Conservation (phyloP, 2,329 filamentous ascomycete species). For the Hypoxylon sp. region DNA sequence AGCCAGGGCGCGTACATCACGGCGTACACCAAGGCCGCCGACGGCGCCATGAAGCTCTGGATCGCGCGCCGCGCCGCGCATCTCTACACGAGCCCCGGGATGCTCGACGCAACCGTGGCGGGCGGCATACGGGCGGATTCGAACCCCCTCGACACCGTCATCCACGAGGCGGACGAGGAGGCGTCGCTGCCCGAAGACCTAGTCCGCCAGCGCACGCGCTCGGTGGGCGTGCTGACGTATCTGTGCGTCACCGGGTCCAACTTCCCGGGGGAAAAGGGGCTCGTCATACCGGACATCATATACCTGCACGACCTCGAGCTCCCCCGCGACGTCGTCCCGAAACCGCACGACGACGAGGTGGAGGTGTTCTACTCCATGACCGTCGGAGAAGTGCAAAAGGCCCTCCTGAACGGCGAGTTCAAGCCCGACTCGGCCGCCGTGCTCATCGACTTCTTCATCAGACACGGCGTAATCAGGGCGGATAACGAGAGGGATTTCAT, state of each 20-base stretch:
- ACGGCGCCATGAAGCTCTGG: conserved; percentile 71
- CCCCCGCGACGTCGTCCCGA: conserved; percentile 66
- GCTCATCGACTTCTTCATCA: conserved; percentile 83
- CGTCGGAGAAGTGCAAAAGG: conserved; percentile 68
- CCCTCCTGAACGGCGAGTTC: conserved; percentile 77
- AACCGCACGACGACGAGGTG: conserved; percentile 82
- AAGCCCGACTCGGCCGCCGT: conserved; percentile 87
- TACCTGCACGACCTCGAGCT: conserved; percentile 85
- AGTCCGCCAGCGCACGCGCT: conserved; percentile 64
- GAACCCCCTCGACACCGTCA: conserved; percentile 72
- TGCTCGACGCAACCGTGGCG: conserved; percentile 81
- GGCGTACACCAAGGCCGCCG: conserved; percentile 61
- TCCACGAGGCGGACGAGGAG: conserved; percentile 79
- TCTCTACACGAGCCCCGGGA: conserved; percentile 77
- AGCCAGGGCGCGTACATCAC: conserved; percentile 74
- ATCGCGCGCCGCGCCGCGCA: conserved; percentile 71
- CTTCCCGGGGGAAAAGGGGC: conserved; percentile 73
- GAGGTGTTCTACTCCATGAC: conserved; percentile 78
- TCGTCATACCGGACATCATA: conserved; percentile 55
- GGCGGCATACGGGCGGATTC: conserved; percentile 76
- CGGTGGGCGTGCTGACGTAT: conserved; percentile 74
- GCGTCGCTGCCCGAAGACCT: conserved; percentile 73
- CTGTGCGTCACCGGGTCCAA: conserved; percentile 71
- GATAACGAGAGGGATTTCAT: conserved; percentile 80
- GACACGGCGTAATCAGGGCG: conserved; percentile 78